phyloP scores from a whole-genome alignment of 805 yeast species.

The Phaffomyces thermotolerans region DNA sequence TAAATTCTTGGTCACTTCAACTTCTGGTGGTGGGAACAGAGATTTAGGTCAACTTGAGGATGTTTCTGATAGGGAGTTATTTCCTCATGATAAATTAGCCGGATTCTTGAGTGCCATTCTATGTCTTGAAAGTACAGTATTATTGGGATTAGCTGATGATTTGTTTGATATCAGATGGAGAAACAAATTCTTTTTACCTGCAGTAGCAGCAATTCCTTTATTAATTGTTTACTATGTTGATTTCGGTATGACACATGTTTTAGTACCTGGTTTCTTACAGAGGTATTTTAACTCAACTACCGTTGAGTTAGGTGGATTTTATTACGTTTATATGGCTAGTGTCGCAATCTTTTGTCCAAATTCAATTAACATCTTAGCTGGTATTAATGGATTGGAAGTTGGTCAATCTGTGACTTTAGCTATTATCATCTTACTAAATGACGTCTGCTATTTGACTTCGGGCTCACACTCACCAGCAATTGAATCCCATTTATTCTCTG shows the following conservation, averaged over 20 bases:
- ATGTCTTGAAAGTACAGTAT: slow-evolving; percentile 74
- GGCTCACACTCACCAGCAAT: slow-evolving; percentile 45
- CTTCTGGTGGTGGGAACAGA: slow-evolving; percentile 54
- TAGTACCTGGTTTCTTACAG: slow-evolving; percentile 63
- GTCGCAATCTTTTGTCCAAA: slow-evolving; percentile 93
- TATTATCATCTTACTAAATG: slow-evolving; percentile 65
- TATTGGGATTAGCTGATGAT: slow-evolving; percentile 90
- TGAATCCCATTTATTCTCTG: slow-evolving; percentile 77
- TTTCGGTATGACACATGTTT: slow-evolving; percentile 83
- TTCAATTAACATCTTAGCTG: slow-evolving; percentile 92
- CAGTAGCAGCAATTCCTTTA: slow-evolving; percentile 87
- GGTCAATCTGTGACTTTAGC: slow-evolving; percentile 87
- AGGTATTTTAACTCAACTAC: slow-evolving; percentile 30
- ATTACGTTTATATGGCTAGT: slow-evolving; percentile 86
- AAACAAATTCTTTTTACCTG: slow-evolving; percentile 93
- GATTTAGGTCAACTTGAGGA: slow-evolving; percentile 27
- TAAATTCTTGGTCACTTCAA: slow-evolving; percentile 55
- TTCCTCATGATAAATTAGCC: slow-evolving; percentile 78
- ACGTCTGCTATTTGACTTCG: slow-evolving; percentile 56
- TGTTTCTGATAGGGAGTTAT: slow-evolving; percentile 24
- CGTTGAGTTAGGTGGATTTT: slow-evolving; percentile 70
- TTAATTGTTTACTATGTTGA: slow-evolving; percentile 88
- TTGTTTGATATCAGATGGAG: slow-evolving; percentile 96
- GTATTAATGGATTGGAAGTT: slow-evolving; percentile 93
- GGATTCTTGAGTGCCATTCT: slow-evolving; percentile 81